Percentiles rank a stretch among this genome's conserved stretches.
phyloP scores from a whole-genome alignment of 345 rosid species.

The Cardamine chenopodiifolia region DNA sequence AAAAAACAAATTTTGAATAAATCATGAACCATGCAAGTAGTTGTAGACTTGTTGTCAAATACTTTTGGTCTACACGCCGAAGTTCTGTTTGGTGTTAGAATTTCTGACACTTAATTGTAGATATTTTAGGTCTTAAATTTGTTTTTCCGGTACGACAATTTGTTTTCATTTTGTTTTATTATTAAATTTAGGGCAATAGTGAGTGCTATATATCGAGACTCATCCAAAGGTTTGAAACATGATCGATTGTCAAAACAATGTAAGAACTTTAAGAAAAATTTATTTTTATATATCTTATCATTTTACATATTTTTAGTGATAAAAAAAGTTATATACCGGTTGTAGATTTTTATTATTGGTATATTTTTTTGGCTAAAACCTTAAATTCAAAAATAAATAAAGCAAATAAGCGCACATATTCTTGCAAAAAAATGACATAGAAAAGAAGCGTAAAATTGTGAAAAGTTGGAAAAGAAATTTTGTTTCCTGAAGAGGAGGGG shows the following conservation, averaged over 20 bases:
- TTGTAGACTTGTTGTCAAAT: constrained; percentile 35
- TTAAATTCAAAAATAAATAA: too few species aligned
- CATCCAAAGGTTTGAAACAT: constrained; percentile 3
- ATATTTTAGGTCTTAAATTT: background rate
- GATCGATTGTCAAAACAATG: background rate
- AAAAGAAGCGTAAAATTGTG: background rate
- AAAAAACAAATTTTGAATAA: background rate
- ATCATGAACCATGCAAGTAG: constrained; percentile 35
- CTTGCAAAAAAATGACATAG: too few species aligned
- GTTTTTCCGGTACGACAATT: background rate
- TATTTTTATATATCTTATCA: background rate
- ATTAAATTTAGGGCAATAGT: background rate
- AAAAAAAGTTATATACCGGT: background rate
- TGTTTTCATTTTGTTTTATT: background rate
- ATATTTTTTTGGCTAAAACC: background rate
- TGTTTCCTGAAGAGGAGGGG: background rate
- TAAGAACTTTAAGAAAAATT: background rate
- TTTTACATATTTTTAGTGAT: background rate
- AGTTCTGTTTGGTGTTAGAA: constrained; percentile 25
- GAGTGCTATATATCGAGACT: background rate
- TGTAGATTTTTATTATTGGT: background rate
- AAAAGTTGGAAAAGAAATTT: background rate
- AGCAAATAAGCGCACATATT: background rate
- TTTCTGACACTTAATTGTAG: constrained; percentile 17
- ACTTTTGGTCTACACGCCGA: constrained; percentile 38